Evolutionary conservation across 192 early-diverging fungal species (phyloP).

Genomic region (Backusella mclennaniae): DNA sequence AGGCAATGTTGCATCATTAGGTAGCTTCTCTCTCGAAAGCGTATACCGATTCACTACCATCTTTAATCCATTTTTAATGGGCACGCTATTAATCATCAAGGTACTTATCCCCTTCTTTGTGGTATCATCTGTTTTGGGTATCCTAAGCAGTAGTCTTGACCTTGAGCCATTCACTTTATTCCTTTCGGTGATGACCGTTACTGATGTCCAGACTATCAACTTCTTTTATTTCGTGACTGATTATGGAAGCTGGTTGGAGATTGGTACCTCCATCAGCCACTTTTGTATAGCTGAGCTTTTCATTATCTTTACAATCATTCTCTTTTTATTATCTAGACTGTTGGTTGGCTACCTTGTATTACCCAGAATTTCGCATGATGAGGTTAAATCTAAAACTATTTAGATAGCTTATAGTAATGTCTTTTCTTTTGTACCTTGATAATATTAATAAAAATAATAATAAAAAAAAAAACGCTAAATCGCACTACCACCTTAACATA

Average conservation of each 20-base stretch:
- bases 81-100: constrained; percentile 79
- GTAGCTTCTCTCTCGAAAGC: constrained; percentile 81
- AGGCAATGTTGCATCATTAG: constrained; percentile 87
- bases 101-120: constrained; percentile 95
- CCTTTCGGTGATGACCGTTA: constrained; percentile 80
- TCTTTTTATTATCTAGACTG: constrained; percentile 76
- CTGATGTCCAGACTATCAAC: constrained; percentile 93
- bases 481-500: background rate
- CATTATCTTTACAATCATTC: constrained; percentile 86
- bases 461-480: background rate
- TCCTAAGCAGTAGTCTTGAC: constrained; percentile 72
- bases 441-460: background rate
- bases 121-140: constrained; percentile 77
- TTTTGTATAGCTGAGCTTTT: constrained; percentile 93
- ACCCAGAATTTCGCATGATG: constrained; percentile 9
- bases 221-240: constrained; percentile 95
- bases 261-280: constrained; percentile 94
- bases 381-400: background rate
- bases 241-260: constrained; percentile 93
- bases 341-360: constrained; percentile 42
- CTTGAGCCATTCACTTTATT: constrained; percentile 88
- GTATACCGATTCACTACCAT: constrained; percentile 91
- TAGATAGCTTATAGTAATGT: background rate
- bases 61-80: constrained; percentile 92
- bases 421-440: background rate